Percentiles rank a stretch among this genome's conserved stretches.
These are phyloP conservation scores for Limnanthes douglasii DNA, from an alignment of 345 rosid species.

Conservation along the genomic window DNA sequence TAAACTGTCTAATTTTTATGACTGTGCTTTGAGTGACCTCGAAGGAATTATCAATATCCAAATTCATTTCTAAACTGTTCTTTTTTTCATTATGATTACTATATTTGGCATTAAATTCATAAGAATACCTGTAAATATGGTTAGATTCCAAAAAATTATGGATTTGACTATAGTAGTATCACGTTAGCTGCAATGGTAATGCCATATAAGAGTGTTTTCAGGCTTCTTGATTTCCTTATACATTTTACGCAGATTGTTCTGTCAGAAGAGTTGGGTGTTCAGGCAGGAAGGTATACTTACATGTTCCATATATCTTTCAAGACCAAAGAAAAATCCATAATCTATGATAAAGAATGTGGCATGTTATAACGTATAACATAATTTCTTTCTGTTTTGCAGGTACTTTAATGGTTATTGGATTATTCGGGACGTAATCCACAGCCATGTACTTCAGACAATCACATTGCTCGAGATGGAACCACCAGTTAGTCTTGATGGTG, in stretches of 20 bases:
- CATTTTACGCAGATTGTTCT: conserved; percentile 43
- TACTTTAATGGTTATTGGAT: conserved; percentile 76
- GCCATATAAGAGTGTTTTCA: no score
- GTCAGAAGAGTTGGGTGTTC: conserved; percentile 36
- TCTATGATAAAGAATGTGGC: conserved; percentile 4
- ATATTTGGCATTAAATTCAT: no score
- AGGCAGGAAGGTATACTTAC: conserved; percentile 28
- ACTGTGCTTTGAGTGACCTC: no score
- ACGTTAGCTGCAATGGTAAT: no score
- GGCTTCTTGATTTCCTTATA: no score
- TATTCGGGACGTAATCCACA: conserved; percentile 53
- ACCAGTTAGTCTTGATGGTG: conserved; percentile 66
- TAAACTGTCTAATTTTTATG: no score
- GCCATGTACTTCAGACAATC: conserved; percentile 64
- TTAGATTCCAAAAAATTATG: no score
- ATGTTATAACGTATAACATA: not conserved
- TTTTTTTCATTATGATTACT: no score
- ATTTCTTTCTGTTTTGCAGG: conserved; percentile 16
- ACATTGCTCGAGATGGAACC: conserved; percentile 83
- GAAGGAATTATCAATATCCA: no score
- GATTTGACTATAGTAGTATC: no score
- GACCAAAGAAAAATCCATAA: conserved; percentile 5
- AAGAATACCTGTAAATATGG: no score
- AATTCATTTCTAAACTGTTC: no score
- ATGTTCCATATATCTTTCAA: not conserved